Conservation (phyloP, 305 asterid species). For the Striga hermonthica region DNA sequence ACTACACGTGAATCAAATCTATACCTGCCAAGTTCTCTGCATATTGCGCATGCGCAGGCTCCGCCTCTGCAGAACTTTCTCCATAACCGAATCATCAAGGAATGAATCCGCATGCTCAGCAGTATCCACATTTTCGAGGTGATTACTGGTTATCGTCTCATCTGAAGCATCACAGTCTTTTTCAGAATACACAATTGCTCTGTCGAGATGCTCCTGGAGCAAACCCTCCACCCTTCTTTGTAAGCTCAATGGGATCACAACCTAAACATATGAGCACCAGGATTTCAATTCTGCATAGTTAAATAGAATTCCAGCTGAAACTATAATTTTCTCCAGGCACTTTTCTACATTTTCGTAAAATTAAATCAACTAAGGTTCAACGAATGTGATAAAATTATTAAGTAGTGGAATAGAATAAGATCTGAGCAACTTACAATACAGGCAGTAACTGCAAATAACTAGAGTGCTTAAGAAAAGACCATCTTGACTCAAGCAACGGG, state of each 20-base stretch:
- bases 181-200: conserved; percentile 52
- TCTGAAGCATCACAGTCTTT: conserved; percentile 34
- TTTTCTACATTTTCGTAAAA: conserved; percentile 1
- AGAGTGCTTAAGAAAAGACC: not conserved
- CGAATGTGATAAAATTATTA: not conserved
- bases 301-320: conserved; percentile 30
- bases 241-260: conserved; percentile 88
- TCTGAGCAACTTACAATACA: not conserved
- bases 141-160: conserved; percentile 37
- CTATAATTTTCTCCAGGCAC: not conserved
- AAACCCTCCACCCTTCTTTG: conserved; percentile 96
- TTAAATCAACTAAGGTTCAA: not conserved
- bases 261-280: conserved; percentile 47
- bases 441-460: conserved; percentile 1
- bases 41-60: conserved; percentile 95
- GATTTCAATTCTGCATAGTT: conserved; percentile 19
- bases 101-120: conserved; percentile 58
- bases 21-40: conserved; percentile 98
- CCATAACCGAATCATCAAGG: conserved; percentile 91
- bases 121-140: conserved; percentile 41
- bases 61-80: conserved; percentile 90
- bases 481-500: conserved; percentile 3
- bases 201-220: conserved; percentile 96
- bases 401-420: not conserved
- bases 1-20: conserved; percentile 17